These are phyloP conservation scores for Jamesozyma piceae DNA, from an alignment of 805 yeast species.

Conservation along the genomic window DNA sequence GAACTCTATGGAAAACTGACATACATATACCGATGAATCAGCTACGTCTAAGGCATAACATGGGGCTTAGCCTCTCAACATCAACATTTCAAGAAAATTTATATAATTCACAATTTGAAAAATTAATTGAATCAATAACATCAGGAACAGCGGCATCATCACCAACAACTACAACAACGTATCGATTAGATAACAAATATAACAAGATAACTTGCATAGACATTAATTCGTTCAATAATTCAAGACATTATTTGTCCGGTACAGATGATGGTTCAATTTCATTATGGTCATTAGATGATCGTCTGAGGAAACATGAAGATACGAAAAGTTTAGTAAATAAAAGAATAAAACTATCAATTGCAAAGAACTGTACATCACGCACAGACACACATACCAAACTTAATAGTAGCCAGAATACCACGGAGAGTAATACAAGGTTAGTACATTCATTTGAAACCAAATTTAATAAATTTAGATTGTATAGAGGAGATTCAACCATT, in stretches of 20 bases:
- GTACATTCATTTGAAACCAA: constrained; percentile 18
- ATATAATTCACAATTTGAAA: constrained; percentile 13
- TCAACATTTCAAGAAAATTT: background rate
- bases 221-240: constrained; percentile 12
- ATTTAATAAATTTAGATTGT: constrained; percentile 16
- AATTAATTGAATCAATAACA: constrained; percentile 11
- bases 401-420: too few species aligned
- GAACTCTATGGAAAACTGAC: too few species aligned
- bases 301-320: background rate
- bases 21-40: constrained; percentile 2
- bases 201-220: constrained; percentile 15
- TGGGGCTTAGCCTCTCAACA: constrained; percentile 5
- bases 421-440: too few species aligned
- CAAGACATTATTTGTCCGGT: constrained; percentile 12
- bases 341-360: constrained; percentile 1
- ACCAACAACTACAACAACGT: background rate
- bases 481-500: constrained; percentile 6
- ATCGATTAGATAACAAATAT: background rate
- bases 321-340: constrained; percentile 5
- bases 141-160: too few species aligned
- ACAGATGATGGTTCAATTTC: constrained; percentile 31
- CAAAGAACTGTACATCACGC: background rate
- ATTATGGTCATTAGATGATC: constrained; percentile 22
- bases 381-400: background rate
- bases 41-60: background rate